Conservation (phyloP, 1,139 yeast genomes). For the Entelexis sorbosivorans region DNA sequence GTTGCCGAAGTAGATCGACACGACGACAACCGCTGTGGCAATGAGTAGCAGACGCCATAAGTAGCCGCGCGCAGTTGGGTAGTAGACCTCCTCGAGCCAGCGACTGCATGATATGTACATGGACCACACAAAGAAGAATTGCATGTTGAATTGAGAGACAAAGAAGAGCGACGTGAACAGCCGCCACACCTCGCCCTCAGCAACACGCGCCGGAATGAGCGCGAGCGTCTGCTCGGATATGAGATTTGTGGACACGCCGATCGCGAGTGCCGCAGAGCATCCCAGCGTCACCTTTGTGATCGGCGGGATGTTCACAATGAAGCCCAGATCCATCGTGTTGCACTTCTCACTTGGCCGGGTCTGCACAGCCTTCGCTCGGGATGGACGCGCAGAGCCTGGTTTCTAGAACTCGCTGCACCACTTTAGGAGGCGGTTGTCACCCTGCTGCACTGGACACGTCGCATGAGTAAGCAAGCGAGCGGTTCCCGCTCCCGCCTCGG, state of each 20-base stretch:
- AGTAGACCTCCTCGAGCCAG: conserved; percentile 35
- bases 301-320: conserved; percentile 31
- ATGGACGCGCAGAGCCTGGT: neutral
- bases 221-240: conserved; percentile 15
- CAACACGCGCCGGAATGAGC: conserved; percentile 14
- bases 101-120: conserved; percentile 28
- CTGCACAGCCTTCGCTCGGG: neutral
- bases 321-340: conserved; percentile 10
- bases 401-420: neutral
- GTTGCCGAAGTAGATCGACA: conserved; percentile 30
- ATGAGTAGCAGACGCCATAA: conserved; percentile 34
- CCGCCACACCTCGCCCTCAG: conserved; percentile 35
- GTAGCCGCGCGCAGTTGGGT: conserved; percentile 30
- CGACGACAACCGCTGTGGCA: conserved; percentile 29
- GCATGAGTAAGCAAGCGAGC: neutral
- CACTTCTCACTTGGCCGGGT: neutral
- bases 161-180: conserved; percentile 36
- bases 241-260: conserved; percentile 10
- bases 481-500: neutral
- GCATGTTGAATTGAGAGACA: conserved; percentile 35
- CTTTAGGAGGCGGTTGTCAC: neutral
- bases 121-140: conserved; percentile 29
- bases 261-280: conserved; percentile 7
- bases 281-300: conserved; percentile 31
- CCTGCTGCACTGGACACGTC: neutral